Conservation (phyloP, 371 early-diverging fungal species). For the Blakeslea trispora region DNA sequence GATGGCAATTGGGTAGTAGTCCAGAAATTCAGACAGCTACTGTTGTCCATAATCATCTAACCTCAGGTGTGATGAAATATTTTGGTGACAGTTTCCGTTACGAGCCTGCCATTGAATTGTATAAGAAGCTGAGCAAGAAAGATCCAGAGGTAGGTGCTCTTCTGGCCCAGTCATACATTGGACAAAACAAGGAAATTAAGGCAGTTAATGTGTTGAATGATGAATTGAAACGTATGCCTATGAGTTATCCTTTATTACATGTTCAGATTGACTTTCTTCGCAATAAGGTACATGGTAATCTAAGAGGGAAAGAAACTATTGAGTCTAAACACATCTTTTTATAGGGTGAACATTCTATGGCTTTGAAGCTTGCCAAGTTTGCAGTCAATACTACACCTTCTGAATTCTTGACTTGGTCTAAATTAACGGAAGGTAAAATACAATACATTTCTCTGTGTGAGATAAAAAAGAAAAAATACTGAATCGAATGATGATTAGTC, state of each 20-base stretch:
- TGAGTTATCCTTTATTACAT: conserved; percentile 82
- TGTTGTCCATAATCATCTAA: conserved; percentile 80
- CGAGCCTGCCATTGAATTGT: conserved; percentile 79
- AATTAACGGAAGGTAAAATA: conserved; percentile 74
- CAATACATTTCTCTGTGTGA: not conserved
- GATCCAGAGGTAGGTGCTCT: conserved; percentile 91
- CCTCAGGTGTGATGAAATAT: conserved; percentile 84
- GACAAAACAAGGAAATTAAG: conserved; percentile 85
- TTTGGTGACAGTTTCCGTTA: conserved; percentile 79
- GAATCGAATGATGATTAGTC: conserved; percentile 32
- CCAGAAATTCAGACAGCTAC: conserved; percentile 92
- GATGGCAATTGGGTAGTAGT: conserved; percentile 92
- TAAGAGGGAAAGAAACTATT: too few relatives aligned
- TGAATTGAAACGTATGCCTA: conserved; percentile 76
- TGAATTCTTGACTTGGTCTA: conserved; percentile 93
- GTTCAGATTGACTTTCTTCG: conserved; percentile 87
- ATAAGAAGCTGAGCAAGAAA: conserved; percentile 73
- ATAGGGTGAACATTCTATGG: conserved; percentile 72
- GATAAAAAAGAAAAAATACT: too few relatives aligned
- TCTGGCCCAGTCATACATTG: conserved; percentile 79
- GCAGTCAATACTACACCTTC: conserved; percentile 94
- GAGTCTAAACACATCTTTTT: not conserved
- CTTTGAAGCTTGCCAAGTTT: conserved; percentile 83
- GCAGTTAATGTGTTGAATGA: conserved; percentile 85
- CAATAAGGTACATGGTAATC: conserved; percentile 58